Conservation (phyloP, 176 grass and related monocot genomes). For the Carex scoparia region DNA sequence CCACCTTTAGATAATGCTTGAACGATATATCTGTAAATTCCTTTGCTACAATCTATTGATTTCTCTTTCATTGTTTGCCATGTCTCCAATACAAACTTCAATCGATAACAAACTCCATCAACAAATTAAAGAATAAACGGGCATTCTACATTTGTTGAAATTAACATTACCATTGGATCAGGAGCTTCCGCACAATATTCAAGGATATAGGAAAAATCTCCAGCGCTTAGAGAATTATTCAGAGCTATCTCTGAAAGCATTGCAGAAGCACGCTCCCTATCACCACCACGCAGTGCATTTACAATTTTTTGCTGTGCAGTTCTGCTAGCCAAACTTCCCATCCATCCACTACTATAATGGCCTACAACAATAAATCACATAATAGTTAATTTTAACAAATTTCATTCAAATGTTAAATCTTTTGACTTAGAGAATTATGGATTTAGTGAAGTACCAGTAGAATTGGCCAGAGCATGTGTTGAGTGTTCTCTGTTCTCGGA, state of each 20-base stretch:
- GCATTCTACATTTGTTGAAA: neutral
- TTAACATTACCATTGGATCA: constrained; percentile 69
- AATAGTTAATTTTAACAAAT: neutral
- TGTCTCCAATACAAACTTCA: constrained; percentile 69
- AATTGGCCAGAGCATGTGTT: constrained; percentile 31
- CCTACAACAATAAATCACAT: constrained; percentile 38
- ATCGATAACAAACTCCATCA: constrained; percentile 28
- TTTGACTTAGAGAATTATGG: constrained; percentile 10
- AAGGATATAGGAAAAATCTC: constrained; percentile 74
- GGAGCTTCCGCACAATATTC: constrained; percentile 64
- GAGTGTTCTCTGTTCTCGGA: constrained; percentile 17
- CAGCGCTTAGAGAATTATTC: constrained; percentile 28
- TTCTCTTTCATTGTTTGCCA: constrained; percentile 68
- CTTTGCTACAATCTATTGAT: constrained; percentile 38
- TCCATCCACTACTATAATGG: constrained; percentile 33
- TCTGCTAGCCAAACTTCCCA: constrained; percentile 18
- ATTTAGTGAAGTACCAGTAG: constrained; percentile 30
- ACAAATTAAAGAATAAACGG: constrained; percentile 20
- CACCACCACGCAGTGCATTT: constrained; percentile 61
- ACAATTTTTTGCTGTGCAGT: constrained; percentile 53
- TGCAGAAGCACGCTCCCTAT: constrained; percentile 53
- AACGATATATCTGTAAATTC: constrained; percentile 38
- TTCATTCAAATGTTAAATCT: constrained; percentile 10
- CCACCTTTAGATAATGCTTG: constrained; percentile 59
- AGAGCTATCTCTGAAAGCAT: constrained; percentile 49